phyloP scores from a whole-genome alignment of 257 asterid species.

The Rhazya stricta region DNA sequence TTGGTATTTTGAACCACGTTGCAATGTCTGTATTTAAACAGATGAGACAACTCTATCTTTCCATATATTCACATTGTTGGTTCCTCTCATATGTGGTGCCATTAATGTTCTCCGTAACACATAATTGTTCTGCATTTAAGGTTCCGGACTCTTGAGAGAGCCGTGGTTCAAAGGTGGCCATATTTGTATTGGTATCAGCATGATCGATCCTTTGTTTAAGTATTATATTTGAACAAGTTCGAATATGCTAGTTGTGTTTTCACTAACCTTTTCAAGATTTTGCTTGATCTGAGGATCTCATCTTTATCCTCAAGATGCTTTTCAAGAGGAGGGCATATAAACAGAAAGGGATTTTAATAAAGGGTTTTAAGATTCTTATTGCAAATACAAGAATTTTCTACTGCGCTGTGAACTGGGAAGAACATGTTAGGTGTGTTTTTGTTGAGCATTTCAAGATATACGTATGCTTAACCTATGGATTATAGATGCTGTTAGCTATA shows the following conservation, averaged over 20 bases:
- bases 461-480: not conserved
- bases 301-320: not conserved
- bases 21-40: not conserved
- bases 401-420: not conserved
- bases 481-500: not conserved
- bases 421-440: conserved; percentile 2
- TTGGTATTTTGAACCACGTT: conserved; percentile 12
- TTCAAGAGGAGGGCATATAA: not conserved
- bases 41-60: conserved; percentile 20
- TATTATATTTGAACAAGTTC: not conserved
- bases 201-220: too few species aligned
- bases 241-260: conserved; percentile 1
- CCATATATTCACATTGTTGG: conserved; percentile 23
- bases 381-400: not conserved
- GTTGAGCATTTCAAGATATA: not conserved
- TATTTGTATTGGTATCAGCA: not conserved
- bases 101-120: not conserved
- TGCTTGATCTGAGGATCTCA: not conserved
- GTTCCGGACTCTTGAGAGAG: too few species aligned
- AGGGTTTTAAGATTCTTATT: not conserved
- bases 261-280: not conserved
- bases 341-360: not conserved
- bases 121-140: not conserved
- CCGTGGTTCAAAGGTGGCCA: conserved; percentile 4
- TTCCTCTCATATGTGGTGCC: conserved; percentile 8